Conservation (phyloP, 345 rosid species). For the Aegle marmelos region DNA sequence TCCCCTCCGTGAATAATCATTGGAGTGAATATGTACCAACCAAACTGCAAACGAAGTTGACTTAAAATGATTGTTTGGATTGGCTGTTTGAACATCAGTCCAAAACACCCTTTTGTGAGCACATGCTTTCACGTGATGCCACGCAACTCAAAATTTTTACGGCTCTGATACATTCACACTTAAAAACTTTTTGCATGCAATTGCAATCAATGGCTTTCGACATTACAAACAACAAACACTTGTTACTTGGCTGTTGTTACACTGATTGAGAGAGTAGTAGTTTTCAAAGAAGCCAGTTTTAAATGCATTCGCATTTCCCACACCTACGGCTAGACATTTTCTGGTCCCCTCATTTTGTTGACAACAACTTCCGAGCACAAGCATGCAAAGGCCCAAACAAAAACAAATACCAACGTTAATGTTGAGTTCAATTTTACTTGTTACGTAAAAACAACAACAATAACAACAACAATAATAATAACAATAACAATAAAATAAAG, state of each 20-base stretch:
- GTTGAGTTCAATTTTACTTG: too few relatives aligned
- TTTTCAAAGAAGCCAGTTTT: conserved; percentile 1
- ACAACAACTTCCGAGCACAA: conserved; percentile 2
- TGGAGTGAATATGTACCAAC: background rate
- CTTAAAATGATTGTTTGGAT: conserved; percentile 31
- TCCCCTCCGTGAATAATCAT: conserved; percentile 8
- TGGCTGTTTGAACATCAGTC: conserved; percentile 42
- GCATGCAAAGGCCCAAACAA: background rate
- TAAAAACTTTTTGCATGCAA: background rate
- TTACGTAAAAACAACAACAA: too few relatives aligned
- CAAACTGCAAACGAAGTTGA: conserved; percentile 38
- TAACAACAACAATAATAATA: too few relatives aligned
- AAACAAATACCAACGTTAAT: too few relatives aligned
- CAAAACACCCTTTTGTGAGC: conserved; percentile 55
- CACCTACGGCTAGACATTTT: background rate
- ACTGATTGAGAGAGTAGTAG: background rate
- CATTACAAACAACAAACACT: background rate
- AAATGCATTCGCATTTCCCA: background rate
- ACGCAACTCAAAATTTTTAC: conserved; percentile 3
- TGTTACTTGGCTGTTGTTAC: background rate
- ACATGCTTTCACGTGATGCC: conserved; percentile 72
- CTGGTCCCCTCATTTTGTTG: background rate
- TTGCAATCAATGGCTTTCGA: conserved; percentile 8
- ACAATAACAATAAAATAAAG: too few relatives aligned
- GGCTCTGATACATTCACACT: conserved; percentile 29